Percentiles rank a stretch among this genome's conserved stretches.
Evolutionary conservation across 805 yeast genomes (phyloP).

Genomic region (Candida dendrica): DNA sequence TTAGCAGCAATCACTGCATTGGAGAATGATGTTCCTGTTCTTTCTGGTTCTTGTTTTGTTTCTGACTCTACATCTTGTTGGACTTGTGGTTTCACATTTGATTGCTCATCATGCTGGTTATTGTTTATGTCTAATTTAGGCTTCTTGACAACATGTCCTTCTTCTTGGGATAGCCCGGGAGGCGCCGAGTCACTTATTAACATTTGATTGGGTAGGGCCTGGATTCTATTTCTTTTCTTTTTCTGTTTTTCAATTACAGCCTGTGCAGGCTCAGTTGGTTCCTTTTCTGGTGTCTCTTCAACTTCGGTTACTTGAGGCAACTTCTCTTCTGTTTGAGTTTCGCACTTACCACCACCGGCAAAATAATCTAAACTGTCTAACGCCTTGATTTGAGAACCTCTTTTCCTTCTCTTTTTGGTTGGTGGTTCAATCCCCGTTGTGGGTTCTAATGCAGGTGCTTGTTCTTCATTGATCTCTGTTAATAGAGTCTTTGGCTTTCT

Average conservation of each 20-base stretch:
- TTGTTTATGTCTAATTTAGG: background rate
- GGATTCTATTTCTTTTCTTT: constrained; percentile 4
- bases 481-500: constrained; percentile 6
- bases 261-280: no score
- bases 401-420: constrained; percentile 10
- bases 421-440: constrained; percentile 1
- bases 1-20: constrained; percentile 13
- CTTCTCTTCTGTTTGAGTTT: background rate
- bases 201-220: constrained; percentile 2
- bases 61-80: background rate
- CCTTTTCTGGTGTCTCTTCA: background rate
- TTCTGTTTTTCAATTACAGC: constrained; percentile 1
- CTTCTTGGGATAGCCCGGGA: background rate
- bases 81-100: background rate
- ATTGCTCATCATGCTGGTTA: background rate
- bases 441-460: constrained; percentile 3
- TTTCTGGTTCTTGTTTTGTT: background rate
- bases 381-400: constrained; percentile 23
- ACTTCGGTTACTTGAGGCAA: background rate
- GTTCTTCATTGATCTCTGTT: background rate
- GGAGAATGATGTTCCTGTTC: constrained; percentile 8
- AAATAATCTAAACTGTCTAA: constrained; percentile 29
- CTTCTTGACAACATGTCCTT: background rate
- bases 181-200: background rate
- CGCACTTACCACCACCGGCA: constrained; percentile 27